Conservation (phyloP, 2,329 filamentous ascomycete species). For the Hortaea sp. region DNA sequence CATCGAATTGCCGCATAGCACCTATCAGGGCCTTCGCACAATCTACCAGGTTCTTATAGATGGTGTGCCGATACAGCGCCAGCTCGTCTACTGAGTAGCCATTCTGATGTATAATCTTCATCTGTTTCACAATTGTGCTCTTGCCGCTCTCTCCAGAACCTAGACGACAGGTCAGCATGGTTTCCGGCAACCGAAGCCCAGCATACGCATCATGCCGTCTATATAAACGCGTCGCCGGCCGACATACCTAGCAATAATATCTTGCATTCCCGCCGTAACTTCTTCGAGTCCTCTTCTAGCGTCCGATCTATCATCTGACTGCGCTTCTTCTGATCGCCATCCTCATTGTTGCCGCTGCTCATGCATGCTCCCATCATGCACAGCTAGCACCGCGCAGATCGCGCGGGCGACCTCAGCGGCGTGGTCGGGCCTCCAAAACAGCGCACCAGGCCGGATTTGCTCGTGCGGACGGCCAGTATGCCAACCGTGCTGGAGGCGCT, state of each 20-base stretch:
- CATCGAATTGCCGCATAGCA: slow-evolving; percentile 85
- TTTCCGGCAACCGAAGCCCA: not conserved
- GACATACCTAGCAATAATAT: slow-evolving; percentile 77
- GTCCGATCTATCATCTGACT: slow-evolving; percentile 92
- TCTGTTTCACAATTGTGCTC: slow-evolving; percentile 98
- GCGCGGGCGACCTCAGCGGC: slow-evolving; percentile 18
- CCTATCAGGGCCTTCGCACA: slow-evolving; percentile 88
- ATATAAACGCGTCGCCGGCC: too few species aligned
- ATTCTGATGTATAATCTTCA: slow-evolving; percentile 99
- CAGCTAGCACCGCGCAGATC: slow-evolving; percentile 10
- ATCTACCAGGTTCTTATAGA: slow-evolving; percentile 97
- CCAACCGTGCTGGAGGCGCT: too few species aligned
- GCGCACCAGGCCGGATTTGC: not conserved
- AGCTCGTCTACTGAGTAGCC: slow-evolving; percentile 93
- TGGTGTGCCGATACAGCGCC: slow-evolving; percentile 84
- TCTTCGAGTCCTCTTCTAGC: slow-evolving; percentile 87
- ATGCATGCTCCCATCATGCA: slow-evolving; percentile 79
- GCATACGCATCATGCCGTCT: not conserved
- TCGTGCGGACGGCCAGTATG: too few species aligned
- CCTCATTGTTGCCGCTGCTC: slow-evolving; percentile 78
- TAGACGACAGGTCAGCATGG: slow-evolving; percentile 28
- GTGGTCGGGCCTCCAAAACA: slow-evolving; percentile 3
- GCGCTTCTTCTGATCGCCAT: slow-evolving; percentile 87
- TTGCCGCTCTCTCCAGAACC: slow-evolving; percentile 98
- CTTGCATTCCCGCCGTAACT: slow-evolving; percentile 95